Conservation (phyloP, 306 rosid species). For the Prunus davidiana region DNA sequence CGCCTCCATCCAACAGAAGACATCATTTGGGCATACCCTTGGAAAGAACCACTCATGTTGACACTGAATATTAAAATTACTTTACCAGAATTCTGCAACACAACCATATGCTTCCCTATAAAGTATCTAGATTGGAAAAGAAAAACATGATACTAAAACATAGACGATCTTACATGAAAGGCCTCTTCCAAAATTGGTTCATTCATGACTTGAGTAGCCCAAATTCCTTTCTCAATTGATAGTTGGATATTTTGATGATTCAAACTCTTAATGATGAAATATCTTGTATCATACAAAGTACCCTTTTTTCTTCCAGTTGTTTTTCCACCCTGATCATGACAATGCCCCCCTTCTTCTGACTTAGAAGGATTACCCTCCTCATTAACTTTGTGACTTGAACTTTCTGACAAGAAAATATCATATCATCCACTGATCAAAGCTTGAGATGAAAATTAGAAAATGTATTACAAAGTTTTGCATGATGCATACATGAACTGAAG, state of each 20-base stretch:
- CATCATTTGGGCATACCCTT: slow-evolving; percentile 84
- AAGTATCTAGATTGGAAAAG: slow-evolving; percentile 19
- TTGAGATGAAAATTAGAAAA: not conserved
- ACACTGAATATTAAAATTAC: slow-evolving; percentile 75
- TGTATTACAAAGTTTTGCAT: not conserved
- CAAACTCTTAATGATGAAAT: slow-evolving; percentile 75
- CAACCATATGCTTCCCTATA: slow-evolving; percentile 38
- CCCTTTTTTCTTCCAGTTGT: slow-evolving; percentile 40
- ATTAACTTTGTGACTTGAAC: slow-evolving; percentile 47
- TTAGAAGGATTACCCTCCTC: slow-evolving; percentile 37
- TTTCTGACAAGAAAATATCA: slow-evolving; percentile 45
- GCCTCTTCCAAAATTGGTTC: slow-evolving; percentile 76
- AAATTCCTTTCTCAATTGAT: slow-evolving; percentile 73
- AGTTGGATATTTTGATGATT: slow-evolving; percentile 56
- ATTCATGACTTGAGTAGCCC: slow-evolving; percentile 90
- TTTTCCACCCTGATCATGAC: slow-evolving; percentile 33
- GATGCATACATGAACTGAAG: not conserved
- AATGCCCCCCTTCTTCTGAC: slow-evolving; percentile 35
- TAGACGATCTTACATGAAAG: slow-evolving; percentile 58
- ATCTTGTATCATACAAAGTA: slow-evolving; percentile 40
- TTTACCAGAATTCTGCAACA: slow-evolving; percentile 64
- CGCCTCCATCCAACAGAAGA: slow-evolving; percentile 75
- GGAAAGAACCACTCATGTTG: slow-evolving; percentile 87
- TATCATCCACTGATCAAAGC: slow-evolving; percentile 12
- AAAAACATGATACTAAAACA: slow-evolving; percentile 9